Conservation (phyloP, 345 rosid species). For the Hibiscus tridactylites region DNA sequence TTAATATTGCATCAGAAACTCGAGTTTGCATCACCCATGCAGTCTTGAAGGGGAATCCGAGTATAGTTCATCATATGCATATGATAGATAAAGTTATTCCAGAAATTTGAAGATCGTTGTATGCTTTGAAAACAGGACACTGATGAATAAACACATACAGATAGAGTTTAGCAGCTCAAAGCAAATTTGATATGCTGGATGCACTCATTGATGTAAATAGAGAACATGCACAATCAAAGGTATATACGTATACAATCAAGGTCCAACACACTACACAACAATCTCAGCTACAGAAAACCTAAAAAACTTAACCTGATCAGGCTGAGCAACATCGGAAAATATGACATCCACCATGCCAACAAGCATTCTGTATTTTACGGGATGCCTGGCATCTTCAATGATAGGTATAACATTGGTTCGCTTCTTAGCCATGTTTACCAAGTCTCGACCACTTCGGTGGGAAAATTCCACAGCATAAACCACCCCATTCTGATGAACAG, state of each 20-base stretch:
- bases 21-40: slow-evolving; percentile 46
- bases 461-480: slow-evolving; percentile 98
- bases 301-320: slow-evolving; percentile 71
- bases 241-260: no score
- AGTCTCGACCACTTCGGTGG: slow-evolving; percentile 91
- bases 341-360: slow-evolving; percentile 99
- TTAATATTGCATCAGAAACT: slow-evolving; percentile 44
- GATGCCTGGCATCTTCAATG: slow-evolving; percentile 98
- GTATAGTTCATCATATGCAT: slow-evolving; percentile 37
- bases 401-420: slow-evolving; percentile 89
- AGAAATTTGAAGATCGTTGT: no score
- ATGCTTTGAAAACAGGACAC: no score
- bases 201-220: no score
- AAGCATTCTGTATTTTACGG: slow-evolving; percentile 91
- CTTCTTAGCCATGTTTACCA: slow-evolving; percentile 99
- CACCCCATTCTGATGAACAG: slow-evolving; percentile 52
- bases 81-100: no score
- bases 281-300: not conserved
- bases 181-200: no score
- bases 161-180: no score
- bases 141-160: not conserved
- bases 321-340: slow-evolving; percentile 99
- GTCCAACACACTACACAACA: no score
- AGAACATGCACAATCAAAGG: no score
- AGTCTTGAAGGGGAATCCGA: slow-evolving; percentile 60